Conservation (phyloP, 352 stramenopile species). For the Phytophthora ohioensis region DNA sequence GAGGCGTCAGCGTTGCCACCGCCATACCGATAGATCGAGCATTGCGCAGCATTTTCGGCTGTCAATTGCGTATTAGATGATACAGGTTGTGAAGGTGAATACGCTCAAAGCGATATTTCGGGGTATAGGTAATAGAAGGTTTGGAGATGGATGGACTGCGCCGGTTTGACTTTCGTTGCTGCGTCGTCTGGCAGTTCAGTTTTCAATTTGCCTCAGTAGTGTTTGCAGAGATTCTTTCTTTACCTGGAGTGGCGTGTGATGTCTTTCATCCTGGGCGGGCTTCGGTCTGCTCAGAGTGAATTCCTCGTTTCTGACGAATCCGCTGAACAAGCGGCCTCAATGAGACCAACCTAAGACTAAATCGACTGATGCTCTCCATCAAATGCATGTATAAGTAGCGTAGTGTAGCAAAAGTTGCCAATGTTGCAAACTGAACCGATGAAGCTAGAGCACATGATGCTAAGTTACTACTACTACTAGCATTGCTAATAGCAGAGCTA, state of each 20-base stretch:
- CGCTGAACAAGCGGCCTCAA: constrained; percentile 87
- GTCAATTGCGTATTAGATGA: constrained; percentile 16
- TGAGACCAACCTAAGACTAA: constrained; percentile 89
- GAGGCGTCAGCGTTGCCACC: constrained; percentile 35
- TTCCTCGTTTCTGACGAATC: constrained; percentile 92
- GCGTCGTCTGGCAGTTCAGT: not conserved
- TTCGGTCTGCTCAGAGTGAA: constrained; percentile 75
- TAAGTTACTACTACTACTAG: not conserved
- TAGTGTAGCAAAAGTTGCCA: no score
- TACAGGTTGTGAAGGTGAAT: not conserved
- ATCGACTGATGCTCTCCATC: constrained; percentile 74
- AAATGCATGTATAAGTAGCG: constrained; percentile 1
- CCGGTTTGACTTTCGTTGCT: constrained; percentile 8
- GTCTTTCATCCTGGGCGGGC: constrained; percentile 72
- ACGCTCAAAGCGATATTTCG: constrained; percentile 10
- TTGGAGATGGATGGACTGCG: constrained; percentile 30
- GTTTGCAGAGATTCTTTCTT: not conserved
- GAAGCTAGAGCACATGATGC: no score
- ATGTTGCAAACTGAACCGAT: no score
- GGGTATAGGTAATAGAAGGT: constrained; percentile 5
- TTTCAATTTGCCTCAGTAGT: constrained; percentile 16
- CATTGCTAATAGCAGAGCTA: not conserved
- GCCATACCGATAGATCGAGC: constrained; percentile 24
- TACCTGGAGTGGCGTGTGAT: constrained; percentile 61
- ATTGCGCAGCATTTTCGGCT: constrained; percentile 27